Evolutionary conservation across 1,139 yeast genomes (phyloP).

Genomic region (Taphrina confusa): DNA sequence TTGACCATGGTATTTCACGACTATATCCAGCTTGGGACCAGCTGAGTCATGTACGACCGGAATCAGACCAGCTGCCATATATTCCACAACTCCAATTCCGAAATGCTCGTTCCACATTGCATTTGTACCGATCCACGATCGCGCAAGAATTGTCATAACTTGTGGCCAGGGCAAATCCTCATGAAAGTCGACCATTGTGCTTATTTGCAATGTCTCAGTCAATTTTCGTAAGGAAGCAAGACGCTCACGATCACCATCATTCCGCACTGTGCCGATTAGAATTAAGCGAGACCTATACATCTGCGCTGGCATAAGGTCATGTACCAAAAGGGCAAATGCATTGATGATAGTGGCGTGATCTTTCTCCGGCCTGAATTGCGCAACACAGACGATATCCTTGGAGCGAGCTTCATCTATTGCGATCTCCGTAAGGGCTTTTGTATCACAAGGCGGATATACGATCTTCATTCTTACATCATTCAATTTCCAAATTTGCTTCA

Average conservation of each 20-base stretch:
- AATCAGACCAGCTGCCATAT: slow-evolving; percentile 78
- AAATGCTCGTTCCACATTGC: slow-evolving; percentile 99
- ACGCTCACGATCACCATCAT: slow-evolving; percentile 62
- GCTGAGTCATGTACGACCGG: slow-evolving; percentile 94
- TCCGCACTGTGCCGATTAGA: slow-evolving; percentile 82
- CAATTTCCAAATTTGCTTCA: slow-evolving; percentile 47
- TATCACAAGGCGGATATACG: slow-evolving; percentile 86
- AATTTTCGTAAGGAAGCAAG: slow-evolving; percentile 55
- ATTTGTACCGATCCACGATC: slow-evolving; percentile 75
- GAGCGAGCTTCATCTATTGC: slow-evolving; percentile 48
- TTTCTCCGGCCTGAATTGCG: slow-evolving; percentile 95
- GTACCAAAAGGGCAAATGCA: slow-evolving; percentile 60
- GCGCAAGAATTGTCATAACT: slow-evolving; percentile 58
- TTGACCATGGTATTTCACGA: slow-evolving; percentile 56
- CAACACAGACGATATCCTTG: slow-evolving; percentile 69
- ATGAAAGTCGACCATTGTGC: slow-evolving; percentile 61
- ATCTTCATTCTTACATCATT: slow-evolving; percentile 48
- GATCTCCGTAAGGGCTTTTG: slow-evolving; percentile 53
- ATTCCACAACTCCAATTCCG: slow-evolving; percentile 96
- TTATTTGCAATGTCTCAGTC: slow-evolving; percentile 56
- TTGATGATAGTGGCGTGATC: slow-evolving; percentile 71
- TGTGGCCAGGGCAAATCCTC: slow-evolving; percentile 73
- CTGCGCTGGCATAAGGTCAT: slow-evolving; percentile 34
- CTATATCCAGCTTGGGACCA: slow-evolving; percentile 89
- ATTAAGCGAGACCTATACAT: slow-evolving; percentile 53